Evolutionary conservation across 768 basidiomycete species (phyloP), one percentile per base, ranked within the genome.

Genomic region (Filobasidium floriforme): DNA sequence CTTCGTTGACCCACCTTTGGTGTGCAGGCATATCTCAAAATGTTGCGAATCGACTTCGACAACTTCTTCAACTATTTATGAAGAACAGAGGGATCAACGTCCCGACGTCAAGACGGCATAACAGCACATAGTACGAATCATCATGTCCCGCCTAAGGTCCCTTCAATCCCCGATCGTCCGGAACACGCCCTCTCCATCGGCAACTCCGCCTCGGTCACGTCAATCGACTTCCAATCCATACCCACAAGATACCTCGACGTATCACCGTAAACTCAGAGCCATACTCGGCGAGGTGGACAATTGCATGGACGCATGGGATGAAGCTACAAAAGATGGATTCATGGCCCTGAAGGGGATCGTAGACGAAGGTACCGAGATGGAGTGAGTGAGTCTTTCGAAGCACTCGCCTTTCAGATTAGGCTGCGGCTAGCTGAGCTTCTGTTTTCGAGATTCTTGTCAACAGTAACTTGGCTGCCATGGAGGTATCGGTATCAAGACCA

Each of bases 111-210:
- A n/a, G n/a, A 44, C 19, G 43, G 43, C 43, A 44, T 10, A 10
- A 10, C 43, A 19, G 43, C 19, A 44, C 10, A 10, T 44, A 44
- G 43, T 44, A 15, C 54, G 15, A 57, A 60, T 29, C 59, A 19
- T n/a, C 6, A 63, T 63, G 62, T 63, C 62, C n/a, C 62, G 62
- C n/a, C 62, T 63, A 14, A 46, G 49, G 32, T 63, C 62, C 51
- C 62, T 63, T 28, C 62, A 63, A 41, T 28, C 49, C 22, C 32
- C 51, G 6, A 26, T 49, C 41, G 26, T 62, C 41, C 37, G 37
- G 19, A 44, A 14, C 43, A 24, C 19, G 28, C 37, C 40, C 7
- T 14, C 46, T 15, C n/a, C 49, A 19, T 52, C 24, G 15, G 15
- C 46, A 18, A 49, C 46, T 18, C 26, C 29, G 32, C 28, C 62